Evolutionary conservation across 371 early-diverging fungal species (phyloP), one percentile per base, ranked within the genome.

Genomic region (Actinomortierella ambigua): DNA sequence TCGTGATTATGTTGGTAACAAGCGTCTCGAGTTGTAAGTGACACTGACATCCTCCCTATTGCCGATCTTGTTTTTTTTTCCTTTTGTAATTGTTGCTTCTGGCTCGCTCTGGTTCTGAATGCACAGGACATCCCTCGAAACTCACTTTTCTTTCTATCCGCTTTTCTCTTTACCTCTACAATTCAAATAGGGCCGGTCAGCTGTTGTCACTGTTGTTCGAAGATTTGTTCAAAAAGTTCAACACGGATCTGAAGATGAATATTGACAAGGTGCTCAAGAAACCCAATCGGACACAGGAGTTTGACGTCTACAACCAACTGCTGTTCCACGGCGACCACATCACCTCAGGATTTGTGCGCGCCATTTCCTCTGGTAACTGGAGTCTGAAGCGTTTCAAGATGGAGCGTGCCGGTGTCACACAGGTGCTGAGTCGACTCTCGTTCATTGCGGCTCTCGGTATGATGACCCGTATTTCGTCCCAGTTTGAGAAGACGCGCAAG

Each of bases 401-500:
- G 99, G 99, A 99, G 75, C 88, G 99, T 47, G 95, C 98, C 18
- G 99, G 99, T 56, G 95, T 99, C 41, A 99, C 99, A 6, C 99
- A 99, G 64, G 98, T 99, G 2, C 80, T 99, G 44, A 92, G 95
- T 41, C 91, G 99, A 34, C 85, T 99, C 34, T 94, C 94, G 53
- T 99, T 98, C 71, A 96, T 99, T 57, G 89, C 95, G 6, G 99
- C 99, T 0, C 81, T 99, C 57, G 99, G 99, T 61, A 99, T 99
- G 99, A 96, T 99, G 93, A 99, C 99, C 9, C 88, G 99, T 69
- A 99, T 99, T 57, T 85, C 88, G 53, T 95, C 95, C 41, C 99
- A 99, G 81, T 99, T 99, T 82, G 99, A 99, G 81, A 99, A 99
- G 83, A 99, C 99, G 8, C 83, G 99, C 75, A 99, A 99, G 77